Evolutionary conservation across 306 rosid genomes (phyloP), one percentile per base, ranked within the genome.

Genomic region (Prunus mira): DNA sequence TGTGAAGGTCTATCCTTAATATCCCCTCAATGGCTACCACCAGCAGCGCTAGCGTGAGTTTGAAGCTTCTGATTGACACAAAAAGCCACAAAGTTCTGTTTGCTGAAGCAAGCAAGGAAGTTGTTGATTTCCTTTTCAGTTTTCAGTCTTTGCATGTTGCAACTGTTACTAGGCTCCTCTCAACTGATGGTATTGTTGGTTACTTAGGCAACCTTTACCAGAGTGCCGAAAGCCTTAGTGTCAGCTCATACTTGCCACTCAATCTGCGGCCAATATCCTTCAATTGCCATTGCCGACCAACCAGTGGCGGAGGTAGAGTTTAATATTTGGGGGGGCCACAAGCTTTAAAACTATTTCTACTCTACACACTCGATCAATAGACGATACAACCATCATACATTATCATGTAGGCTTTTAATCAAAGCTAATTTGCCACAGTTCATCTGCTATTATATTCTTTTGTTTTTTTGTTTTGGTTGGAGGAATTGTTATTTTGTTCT

Each of bases 141-240:
- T 61, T 88, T 14, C 75, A 85, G 45, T 78, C 86, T 2, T 14
- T 78, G 27, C 85, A 78, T n/a, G 9, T 80, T 0, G 87, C 81
- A 2, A 73, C 78, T 0, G 62, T 80, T 3, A 72, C 62, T 13
- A 27, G 69, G 1, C 67, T 75, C 5, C 79, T 75, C 9, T 4
- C 66, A 10, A 58, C 5, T 1, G 6, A 43, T 49, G 76, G 49
- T 9, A 73, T 73, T 73, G 64, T 22, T 3, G 82, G 82, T 5
- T 9, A 67, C 18, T 0, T 82, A 5, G 68, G 72, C 0, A 82
- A 24, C 12, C 70, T 82, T 0, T 82, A 82, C 27, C 2, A 69
- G 11, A 74, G 86, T 17, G 46, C 75, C 12, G 77, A 74, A 25
- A 69, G 9, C 11, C 30, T 82, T 0, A 63, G 41, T 25, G 8